Evolutionary conservation across 768 basidiomycete species (phyloP).

Genomic region (Cystobasidiopsis lactophilus): DNA sequence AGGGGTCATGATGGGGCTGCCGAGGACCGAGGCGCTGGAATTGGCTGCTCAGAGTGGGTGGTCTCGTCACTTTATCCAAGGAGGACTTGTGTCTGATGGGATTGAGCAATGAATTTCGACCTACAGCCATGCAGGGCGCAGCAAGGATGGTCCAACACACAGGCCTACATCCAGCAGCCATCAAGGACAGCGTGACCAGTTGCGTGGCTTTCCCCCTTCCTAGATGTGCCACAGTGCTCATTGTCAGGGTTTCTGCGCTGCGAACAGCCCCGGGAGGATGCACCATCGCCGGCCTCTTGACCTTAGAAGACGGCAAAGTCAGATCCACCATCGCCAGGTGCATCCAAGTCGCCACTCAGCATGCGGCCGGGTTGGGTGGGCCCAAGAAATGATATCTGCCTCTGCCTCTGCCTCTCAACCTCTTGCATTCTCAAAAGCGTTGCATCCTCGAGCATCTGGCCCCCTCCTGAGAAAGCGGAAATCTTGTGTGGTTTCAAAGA

Average conservation of each 20-base stretch:
- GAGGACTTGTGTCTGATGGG: background rate
- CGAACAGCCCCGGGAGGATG: constrained; percentile 82
- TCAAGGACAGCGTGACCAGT: constrained; percentile 97
- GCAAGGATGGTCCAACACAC: constrained; percentile 75
- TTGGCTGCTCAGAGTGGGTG: constrained; percentile 71
- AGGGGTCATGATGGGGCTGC: constrained; percentile 98
- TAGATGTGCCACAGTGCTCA: background rate
- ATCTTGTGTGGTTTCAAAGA: no score
- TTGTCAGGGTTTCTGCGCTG: no score
- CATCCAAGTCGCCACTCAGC: constrained; percentile 80
- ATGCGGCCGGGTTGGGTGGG: constrained; percentile 54
- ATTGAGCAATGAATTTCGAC: background rate
- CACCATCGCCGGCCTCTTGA: constrained; percentile 88
- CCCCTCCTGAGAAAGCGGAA: no score
- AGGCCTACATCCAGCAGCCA: constrained; percentile 77
- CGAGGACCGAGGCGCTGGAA: constrained; percentile 77
- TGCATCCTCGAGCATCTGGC: no score
- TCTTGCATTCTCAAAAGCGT: no score
- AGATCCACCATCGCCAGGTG: constrained; percentile 84
- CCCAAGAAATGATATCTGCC: constrained; percentile 4
- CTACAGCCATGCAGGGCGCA: constrained; percentile 72
- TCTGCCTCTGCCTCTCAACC: no score
- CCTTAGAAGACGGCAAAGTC: constrained; percentile 80
- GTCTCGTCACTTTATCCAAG: background rate
- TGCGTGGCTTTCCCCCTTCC: constrained; percentile 20